These are phyloP conservation scores for Pichia occidentalis DNA, from an alignment of 805 yeast species.

Conservation along the genomic window DNA sequence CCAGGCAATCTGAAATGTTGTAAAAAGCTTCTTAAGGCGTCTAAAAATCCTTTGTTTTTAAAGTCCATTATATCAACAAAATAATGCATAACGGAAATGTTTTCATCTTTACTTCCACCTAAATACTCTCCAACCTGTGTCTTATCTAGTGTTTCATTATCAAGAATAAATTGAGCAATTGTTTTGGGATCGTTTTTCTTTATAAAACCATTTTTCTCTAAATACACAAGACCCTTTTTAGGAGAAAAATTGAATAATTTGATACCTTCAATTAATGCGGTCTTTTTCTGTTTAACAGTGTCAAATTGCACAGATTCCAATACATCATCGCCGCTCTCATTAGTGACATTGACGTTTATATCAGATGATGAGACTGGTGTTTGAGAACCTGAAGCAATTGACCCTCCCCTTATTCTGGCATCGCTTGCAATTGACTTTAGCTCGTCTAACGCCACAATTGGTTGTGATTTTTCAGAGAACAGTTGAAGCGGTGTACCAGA, in stretches of 20 bases:
- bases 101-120: slow-evolving; percentile 79
- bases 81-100: slow-evolving; percentile 82
- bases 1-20: slow-evolving; percentile 95
- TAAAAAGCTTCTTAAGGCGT: slow-evolving; percentile 75
- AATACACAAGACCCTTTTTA: slow-evolving; percentile 62
- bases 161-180: slow-evolving; percentile 68
- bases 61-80: slow-evolving; percentile 89
- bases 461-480: slow-evolving; percentile 1
- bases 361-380: slow-evolving; percentile 21
- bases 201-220: slow-evolving; percentile 61
- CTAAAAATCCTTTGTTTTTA: slow-evolving; percentile 60
- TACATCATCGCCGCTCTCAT: slow-evolving; percentile 29
- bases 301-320: slow-evolving; percentile 86
- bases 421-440: slow-evolving; percentile 7
- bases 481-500: slow-evolving; percentile 49
- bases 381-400: slow-evolving; percentile 25
- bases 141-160: slow-evolving; percentile 69
- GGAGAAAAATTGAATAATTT: slow-evolving; percentile 80
- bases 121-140: slow-evolving; percentile 82
- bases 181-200: slow-evolving; percentile 51
- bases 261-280: slow-evolving; percentile 70
- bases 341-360: slow-evolving; percentile 13
- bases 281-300: slow-evolving; percentile 73
- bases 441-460: slow-evolving; percentile 5
- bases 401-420: slow-evolving; percentile 12